Percentiles rank a stretch among this genome's conserved stretches.
These are phyloP conservation scores for Diaporthe eres DNA, from an alignment of 2,329 filamentous ascomycete species.

Conservation along the genomic window DNA sequence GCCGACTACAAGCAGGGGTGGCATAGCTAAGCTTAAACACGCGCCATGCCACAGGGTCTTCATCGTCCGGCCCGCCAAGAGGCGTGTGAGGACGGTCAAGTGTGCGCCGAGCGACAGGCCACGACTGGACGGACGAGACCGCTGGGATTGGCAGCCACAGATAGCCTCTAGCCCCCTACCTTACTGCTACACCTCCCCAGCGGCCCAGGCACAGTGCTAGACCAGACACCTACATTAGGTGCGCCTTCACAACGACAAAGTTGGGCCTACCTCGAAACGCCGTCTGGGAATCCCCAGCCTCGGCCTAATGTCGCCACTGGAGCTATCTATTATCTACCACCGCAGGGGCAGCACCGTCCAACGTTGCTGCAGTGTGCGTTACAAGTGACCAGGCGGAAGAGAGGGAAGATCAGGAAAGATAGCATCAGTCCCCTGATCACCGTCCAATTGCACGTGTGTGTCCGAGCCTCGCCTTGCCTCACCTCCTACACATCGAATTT, in stretches of 20 bases:
- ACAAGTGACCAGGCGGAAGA: constrained; percentile 23
- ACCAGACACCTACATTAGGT: neutral
- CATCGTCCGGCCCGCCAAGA: constrained; percentile 33
- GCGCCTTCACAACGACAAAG: constrained; percentile 16
- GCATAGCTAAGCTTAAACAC: constrained; percentile 35
- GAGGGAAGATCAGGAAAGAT: constrained; percentile 8
- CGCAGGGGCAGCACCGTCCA: constrained; percentile 14
- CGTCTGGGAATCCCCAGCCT: constrained; percentile 29
- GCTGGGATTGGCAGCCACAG: constrained; percentile 31
- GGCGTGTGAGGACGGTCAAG: constrained; percentile 36
- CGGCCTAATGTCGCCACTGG: constrained; percentile 26
- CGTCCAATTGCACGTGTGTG: constrained; percentile 19
- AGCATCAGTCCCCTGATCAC: constrained; percentile 23
- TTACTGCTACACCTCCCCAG: constrained; percentile 7
- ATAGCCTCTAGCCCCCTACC: constrained; percentile 19
- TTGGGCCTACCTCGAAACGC: constrained; percentile 33
- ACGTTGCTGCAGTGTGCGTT: constrained; percentile 34
- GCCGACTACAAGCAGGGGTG: constrained; percentile 30
- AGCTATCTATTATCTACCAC: constrained; percentile 11
- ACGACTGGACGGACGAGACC: constrained; percentile 31
- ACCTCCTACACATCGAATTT: neutral
- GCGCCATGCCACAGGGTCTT: constrained; percentile 37
- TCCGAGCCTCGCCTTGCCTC: constrained; percentile 18
- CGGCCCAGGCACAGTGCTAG: neutral
- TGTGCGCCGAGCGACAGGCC: constrained; percentile 28